phyloP scores from a whole-genome alignment of 2,329 filamentous ascomycete genomes.

The Arthrobotrys iridis region DNA sequence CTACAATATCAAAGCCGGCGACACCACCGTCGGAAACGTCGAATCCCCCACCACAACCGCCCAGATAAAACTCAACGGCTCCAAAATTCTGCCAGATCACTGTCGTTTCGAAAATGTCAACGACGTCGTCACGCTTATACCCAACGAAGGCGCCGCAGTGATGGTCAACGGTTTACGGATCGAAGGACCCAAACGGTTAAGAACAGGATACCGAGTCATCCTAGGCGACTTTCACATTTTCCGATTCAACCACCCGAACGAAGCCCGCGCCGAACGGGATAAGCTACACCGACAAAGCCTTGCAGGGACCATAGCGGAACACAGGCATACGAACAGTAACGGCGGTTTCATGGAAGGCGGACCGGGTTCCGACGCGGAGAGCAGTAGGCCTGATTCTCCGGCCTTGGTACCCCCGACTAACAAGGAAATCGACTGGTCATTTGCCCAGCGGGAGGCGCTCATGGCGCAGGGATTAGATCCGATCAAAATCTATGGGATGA shows the following conservation, averaged over 20 bases:
- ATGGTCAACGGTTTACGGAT: slow-evolving; percentile 98
- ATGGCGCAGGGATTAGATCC: slow-evolving; percentile 81
- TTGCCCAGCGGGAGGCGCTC: slow-evolving; percentile 85
- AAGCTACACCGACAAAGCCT: slow-evolving; percentile 73
- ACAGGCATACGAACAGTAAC: slow-evolving; percentile 71
- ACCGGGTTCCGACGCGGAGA: slow-evolving; percentile 75
- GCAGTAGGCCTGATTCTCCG: slow-evolving; percentile 82
- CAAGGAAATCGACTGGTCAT: slow-evolving; percentile 91
- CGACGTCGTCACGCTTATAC: slow-evolving; percentile 89
- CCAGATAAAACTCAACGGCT: slow-evolving; percentile 93
- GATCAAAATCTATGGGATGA: slow-evolving; percentile 88
- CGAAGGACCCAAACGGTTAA: slow-evolving; percentile 82
- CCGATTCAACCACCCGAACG: slow-evolving; percentile 96
- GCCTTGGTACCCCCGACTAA: slow-evolving; percentile 72
- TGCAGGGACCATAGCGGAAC: slow-evolving; percentile 66
- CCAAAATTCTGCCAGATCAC: slow-evolving; percentile 89
- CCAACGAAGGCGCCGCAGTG: slow-evolving; percentile 88
- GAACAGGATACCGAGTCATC: slow-evolving; percentile 94
- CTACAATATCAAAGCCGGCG: slow-evolving; percentile 96
- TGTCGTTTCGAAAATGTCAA: slow-evolving; percentile 94
- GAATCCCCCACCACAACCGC: slow-evolving; percentile 82
- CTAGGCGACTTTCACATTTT: slow-evolving; percentile 99
- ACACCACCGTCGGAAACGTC: slow-evolving; percentile 92
- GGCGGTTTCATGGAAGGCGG: slow-evolving; percentile 56
- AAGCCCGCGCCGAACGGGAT: slow-evolving; percentile 87